These are phyloP conservation scores for Ceratocystis eucalypticola DNA, from an alignment of 2,329 filamentous ascomycete genomes.

Conservation along the genomic window DNA sequence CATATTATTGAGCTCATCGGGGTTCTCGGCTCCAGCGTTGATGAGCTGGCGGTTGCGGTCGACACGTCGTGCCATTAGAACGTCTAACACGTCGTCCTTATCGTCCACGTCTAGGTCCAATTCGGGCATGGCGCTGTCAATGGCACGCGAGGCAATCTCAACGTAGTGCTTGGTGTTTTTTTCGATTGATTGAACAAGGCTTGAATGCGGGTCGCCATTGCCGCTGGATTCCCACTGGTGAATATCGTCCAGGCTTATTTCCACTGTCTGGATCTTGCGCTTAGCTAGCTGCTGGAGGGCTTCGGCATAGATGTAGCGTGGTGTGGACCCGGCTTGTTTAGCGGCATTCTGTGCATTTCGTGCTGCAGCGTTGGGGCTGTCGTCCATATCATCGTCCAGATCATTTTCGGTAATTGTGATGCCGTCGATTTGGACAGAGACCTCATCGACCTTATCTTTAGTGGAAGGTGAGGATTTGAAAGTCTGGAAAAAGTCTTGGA, in stretches of 20 bases:
- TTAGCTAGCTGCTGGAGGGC: conserved; percentile 80
- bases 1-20: conserved; percentile 54
- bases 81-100: conserved; percentile 94
- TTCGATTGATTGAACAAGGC: conserved; percentile 73
- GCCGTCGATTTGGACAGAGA: conserved; percentile 69
- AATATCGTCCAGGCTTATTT: conserved; percentile 83
- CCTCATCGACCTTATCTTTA: conserved; percentile 33
- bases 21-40: conserved; percentile 53
- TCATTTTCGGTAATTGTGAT: conserved; percentile 80
- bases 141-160: conserved; percentile 74
- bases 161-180: conserved; percentile 91
- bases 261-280: conserved; percentile 59
- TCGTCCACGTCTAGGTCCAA: conserved; percentile 67
- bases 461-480: conserved; percentile 67
- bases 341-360: conserved; percentile 33
- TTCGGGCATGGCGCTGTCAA: conserved; percentile 73
- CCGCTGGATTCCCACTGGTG: conserved; percentile 62
- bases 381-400: conserved; percentile 80
- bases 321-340: conserved; percentile 37
- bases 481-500: conserved; percentile 73
- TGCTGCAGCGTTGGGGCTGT: conserved; percentile 44
- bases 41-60: conserved; percentile 68
- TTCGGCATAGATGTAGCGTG: conserved; percentile 76
- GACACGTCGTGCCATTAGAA: conserved; percentile 85
- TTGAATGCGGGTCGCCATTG: conserved; percentile 50